phyloP scores from a whole-genome alignment of 2,329 filamentous ascomycete species.

The Scytalidium sp. region DNA sequence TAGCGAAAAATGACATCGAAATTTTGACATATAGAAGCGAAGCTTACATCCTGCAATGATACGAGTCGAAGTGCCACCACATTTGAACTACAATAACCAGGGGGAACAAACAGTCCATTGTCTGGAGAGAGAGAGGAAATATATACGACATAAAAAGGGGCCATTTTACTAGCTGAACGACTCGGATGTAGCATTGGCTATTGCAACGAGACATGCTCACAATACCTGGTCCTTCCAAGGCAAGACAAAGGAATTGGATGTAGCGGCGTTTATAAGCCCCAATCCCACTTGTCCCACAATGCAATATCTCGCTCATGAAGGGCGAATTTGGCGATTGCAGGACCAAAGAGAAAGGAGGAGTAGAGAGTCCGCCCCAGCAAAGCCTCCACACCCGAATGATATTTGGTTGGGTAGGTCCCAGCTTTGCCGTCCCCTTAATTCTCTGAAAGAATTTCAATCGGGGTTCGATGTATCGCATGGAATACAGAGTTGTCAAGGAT shows the following conservation, averaged over 20 bases:
- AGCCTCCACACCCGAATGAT: background rate
- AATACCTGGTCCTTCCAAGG: background rate
- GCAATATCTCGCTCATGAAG: background rate
- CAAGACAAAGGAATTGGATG: background rate
- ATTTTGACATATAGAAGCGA: too few species aligned
- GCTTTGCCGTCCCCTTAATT: background rate
- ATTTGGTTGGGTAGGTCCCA: background rate
- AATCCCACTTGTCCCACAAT: background rate
- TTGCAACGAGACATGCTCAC: too few species aligned
- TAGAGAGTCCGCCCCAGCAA: background rate
- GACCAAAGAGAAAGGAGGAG: background rate
- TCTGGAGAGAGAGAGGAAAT: too few species aligned
- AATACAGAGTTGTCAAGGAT: constrained; percentile 74
- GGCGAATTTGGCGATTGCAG: background rate
- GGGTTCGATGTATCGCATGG: constrained; percentile 61
- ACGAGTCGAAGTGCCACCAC: too few species aligned
- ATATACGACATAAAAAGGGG: too few species aligned
- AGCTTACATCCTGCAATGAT: too few species aligned
- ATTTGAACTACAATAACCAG: too few species aligned
- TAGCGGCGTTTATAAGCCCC: background rate
- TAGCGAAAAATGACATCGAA: too few species aligned
- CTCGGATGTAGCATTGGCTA: too few species aligned
- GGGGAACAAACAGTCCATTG: too few species aligned
- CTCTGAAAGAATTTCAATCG: background rate
- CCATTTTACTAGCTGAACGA: too few species aligned